Evolutionary conservation across 2,329 filamentous ascomycete genomes (phyloP).

Genomic region (Trichoderma guizhouense): DNA sequence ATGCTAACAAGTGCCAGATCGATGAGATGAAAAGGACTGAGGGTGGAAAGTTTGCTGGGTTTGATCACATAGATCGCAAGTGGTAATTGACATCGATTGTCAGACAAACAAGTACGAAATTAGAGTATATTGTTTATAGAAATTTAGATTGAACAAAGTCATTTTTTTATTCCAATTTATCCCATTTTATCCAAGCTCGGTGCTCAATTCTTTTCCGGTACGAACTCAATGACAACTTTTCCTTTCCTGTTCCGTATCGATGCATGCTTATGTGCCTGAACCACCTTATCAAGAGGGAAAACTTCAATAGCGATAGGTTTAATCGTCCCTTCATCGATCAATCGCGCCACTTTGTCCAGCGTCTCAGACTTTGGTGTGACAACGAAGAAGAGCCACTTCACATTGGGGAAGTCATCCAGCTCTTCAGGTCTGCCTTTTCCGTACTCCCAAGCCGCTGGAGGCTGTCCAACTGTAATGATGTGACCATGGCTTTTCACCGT

Average conservation of each 20-base stretch:
- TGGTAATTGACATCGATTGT: neutral
- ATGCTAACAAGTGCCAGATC: neutral
- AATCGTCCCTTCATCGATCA: constrained; percentile 26
- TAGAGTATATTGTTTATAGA: neutral
- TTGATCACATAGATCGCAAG: neutral
- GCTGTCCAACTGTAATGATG: constrained; percentile 36
- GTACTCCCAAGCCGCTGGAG: constrained; percentile 34
- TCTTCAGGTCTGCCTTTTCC: constrained; percentile 22
- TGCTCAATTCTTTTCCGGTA: neutral
- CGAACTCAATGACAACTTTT: constrained; percentile 31
- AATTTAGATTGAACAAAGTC: neutral
- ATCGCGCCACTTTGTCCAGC: constrained; percentile 20
- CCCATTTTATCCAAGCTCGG: neutral
- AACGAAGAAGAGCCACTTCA: constrained; percentile 32
- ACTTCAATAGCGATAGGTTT: constrained; percentile 23
- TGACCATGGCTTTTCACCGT: constrained; percentile 29
- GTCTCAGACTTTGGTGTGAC: constrained; percentile 24
- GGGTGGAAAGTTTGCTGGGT: neutral
- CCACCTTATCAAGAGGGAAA: constrained; percentile 25
- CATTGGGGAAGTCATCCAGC: constrained; percentile 18
- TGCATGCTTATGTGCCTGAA: constrained; percentile 29
- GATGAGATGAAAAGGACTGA: neutral
- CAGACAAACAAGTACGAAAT: neutral
- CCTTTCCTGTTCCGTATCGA: constrained; percentile 22
- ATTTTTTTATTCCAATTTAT: neutral